Conservation (phyloP, 75 land plant genomes). For the Ceratopteris richardii region DNA sequence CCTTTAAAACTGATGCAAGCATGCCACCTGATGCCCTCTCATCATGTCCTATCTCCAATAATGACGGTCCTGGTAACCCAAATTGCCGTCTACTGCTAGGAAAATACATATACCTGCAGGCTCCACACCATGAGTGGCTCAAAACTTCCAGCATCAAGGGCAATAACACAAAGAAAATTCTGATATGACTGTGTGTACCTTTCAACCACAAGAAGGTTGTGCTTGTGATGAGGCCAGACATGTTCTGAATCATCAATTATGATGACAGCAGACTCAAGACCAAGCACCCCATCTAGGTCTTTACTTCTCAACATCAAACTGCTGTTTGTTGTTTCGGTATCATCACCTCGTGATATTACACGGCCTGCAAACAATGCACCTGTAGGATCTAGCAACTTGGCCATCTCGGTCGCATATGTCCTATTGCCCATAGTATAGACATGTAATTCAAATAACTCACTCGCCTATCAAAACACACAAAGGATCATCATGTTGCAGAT, state of each 20-base stretch:
- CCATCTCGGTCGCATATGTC: conserved; percentile 98
- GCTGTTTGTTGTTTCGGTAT: conserved; percentile 57
- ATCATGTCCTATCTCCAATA: conserved; percentile 40
- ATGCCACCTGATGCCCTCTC: conserved; percentile 40
- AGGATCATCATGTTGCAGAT: background rate
- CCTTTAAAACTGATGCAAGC: conserved; percentile 32
- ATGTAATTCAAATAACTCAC: conserved; percentile 45
- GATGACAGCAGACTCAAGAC: conserved; percentile 92
- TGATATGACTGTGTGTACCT: conserved; percentile 10
- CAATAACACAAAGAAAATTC: background rate
- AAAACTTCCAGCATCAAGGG: too few species aligned
- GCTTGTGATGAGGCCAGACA: conserved; percentile 97
- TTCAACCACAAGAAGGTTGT: conserved; percentile 87
- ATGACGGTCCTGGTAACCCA: conserved; percentile 42
- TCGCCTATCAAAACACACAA: conserved; percentile 21
- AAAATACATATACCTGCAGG: conserved; percentile 38
- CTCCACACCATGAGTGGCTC: too few species aligned
- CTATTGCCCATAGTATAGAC: conserved; percentile 99
- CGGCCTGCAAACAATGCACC: conserved; percentile 31
- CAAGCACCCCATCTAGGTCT: conserved; percentile 94
- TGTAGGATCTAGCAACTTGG: conserved; percentile 40
- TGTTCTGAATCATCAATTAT: conserved; percentile 94
- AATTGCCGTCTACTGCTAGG: conserved; percentile 41
- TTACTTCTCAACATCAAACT: conserved; percentile 79
- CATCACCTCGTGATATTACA: conserved; percentile 73